phyloP scores from a whole-genome alignment of 148 eudicot species.

The Chenopodium album region DNA sequence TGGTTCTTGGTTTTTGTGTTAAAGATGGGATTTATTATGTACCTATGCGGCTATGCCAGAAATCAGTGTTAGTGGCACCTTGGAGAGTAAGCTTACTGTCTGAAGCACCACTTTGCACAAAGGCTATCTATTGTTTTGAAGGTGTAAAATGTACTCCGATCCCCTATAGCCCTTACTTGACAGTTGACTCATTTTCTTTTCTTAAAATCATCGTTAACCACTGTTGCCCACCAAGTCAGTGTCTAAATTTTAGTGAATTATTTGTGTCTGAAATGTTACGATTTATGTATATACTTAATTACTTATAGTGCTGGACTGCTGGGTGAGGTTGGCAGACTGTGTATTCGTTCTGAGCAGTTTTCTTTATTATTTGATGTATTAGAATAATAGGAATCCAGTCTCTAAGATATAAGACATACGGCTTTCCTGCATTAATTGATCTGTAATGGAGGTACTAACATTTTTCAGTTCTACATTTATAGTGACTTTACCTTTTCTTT shows the following conservation, averaged over 20 bases:
- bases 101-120: neutral
- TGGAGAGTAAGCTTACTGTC: neutral
- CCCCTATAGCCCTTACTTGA: neutral
- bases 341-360: neutral
- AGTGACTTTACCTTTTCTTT: slow-evolving; percentile 2
- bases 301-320: neutral
- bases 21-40: neutral
- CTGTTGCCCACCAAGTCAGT: neutral
- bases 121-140: neutral
- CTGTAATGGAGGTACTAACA: neutral
- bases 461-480: neutral
- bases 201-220: neutral
- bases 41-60: neutral
- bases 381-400: neutral
- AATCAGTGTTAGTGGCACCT: neutral
- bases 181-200: neutral
- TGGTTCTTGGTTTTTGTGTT: neutral
- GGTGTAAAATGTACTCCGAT: neutral
- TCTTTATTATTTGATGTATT: neutral
- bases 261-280: neutral
- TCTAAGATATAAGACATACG: neutral
- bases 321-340: neutral
- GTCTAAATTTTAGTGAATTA: neutral
- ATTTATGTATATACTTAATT: neutral
- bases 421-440: neutral